phyloP scores from a whole-genome alignment of 306 rosid species.

The Gastrolobium bilobum region DNA sequence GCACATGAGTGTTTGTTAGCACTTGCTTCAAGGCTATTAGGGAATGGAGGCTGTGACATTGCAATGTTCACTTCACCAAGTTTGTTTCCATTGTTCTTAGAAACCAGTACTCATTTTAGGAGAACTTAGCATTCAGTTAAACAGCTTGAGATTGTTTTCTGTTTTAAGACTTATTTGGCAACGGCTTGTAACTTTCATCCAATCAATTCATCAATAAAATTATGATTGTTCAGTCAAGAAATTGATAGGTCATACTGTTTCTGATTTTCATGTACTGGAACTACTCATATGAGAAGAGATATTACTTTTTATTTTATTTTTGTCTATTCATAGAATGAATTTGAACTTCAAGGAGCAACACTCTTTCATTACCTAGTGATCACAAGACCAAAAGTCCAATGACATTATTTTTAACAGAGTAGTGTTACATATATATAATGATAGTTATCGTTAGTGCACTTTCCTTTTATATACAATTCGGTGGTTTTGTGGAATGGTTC shows the following conservation, averaged over 20 bases:
- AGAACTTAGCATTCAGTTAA: slow-evolving; percentile 41
- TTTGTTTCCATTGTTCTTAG: slow-evolving; percentile 41
- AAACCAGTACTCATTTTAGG: slow-evolving; percentile 33
- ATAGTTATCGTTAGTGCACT: too few relatives aligned
- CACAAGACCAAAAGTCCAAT: neutral
- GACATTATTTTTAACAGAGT: neutral
- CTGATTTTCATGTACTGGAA: slow-evolving; percentile 6
- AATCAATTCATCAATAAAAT: slow-evolving; percentile 43
- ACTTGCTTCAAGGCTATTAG: slow-evolving; percentile 38
- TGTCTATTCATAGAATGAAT: neutral
- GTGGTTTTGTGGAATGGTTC: neutral
- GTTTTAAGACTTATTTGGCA: slow-evolving; percentile 9
- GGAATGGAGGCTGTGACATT: slow-evolving; percentile 36
- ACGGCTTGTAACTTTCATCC: slow-evolving; percentile 45
- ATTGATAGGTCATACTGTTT: slow-evolving; percentile 13
- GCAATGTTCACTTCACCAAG: slow-evolving; percentile 28
- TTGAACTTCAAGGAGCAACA: neutral
- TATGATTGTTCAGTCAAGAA: slow-evolving; percentile 45
- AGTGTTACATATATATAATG: neutral
- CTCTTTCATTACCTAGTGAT: neutral
- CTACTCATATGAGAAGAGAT: slow-evolving; percentile 17
- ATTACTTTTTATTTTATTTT: neutral
- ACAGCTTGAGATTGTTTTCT: slow-evolving; percentile 40
- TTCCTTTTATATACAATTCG: neutral
- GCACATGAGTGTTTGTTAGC: slow-evolving; percentile 17